Evolutionary conservation across 2,329 filamentous ascomycete genomes (phyloP).

Genomic region (Cordyceps pruinosa): DNA sequence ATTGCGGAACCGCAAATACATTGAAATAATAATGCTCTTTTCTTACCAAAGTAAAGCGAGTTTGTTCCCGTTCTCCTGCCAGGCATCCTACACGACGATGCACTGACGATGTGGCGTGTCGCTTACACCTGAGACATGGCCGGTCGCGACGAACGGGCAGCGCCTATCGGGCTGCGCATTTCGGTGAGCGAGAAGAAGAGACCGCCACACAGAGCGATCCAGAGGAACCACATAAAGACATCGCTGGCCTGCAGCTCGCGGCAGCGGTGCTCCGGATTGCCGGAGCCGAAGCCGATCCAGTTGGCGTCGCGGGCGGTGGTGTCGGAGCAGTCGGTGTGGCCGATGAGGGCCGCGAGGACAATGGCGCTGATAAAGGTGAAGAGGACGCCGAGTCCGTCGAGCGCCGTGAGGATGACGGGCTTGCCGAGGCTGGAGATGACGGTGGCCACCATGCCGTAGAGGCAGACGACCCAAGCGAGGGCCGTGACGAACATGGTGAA

Average conservation of each 20-base stretch:
- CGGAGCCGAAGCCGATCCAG: slow-evolving; percentile 57
- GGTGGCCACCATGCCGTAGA: slow-evolving; percentile 54
- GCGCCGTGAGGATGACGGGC: slow-evolving; percentile 44
- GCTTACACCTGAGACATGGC: slow-evolving; percentile 48
- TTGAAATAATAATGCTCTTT: too few relatives aligned
- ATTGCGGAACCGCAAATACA: too few relatives aligned
- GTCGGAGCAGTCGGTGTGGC: slow-evolving; percentile 61
- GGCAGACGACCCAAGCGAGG: slow-evolving; percentile 56
- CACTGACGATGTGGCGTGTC: not conserved
- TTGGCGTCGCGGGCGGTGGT: slow-evolving; percentile 30
- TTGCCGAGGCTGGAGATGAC: slow-evolving; percentile 47
- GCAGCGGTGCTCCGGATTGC: slow-evolving; percentile 57
- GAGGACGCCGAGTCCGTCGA: slow-evolving; percentile 54
- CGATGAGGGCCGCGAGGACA: slow-evolving; percentile 62
- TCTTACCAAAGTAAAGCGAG: too few relatives aligned
- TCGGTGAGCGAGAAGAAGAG: slow-evolving; percentile 49
- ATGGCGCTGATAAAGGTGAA: slow-evolving; percentile 67
- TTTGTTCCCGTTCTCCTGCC: too few relatives aligned
- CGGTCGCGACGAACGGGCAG: slow-evolving; percentile 37
- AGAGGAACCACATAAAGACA: slow-evolving; percentile 76
- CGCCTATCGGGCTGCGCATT: slow-evolving; percentile 39
- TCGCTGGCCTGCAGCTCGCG: slow-evolving; percentile 67
- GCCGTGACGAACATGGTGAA: slow-evolving; percentile 64
- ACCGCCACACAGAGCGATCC: slow-evolving; percentile 51
- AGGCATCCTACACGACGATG: not conserved